Conservation (phyloP, 192 early-diverging fungal genomes). For the Backusella macrospora region DNA sequence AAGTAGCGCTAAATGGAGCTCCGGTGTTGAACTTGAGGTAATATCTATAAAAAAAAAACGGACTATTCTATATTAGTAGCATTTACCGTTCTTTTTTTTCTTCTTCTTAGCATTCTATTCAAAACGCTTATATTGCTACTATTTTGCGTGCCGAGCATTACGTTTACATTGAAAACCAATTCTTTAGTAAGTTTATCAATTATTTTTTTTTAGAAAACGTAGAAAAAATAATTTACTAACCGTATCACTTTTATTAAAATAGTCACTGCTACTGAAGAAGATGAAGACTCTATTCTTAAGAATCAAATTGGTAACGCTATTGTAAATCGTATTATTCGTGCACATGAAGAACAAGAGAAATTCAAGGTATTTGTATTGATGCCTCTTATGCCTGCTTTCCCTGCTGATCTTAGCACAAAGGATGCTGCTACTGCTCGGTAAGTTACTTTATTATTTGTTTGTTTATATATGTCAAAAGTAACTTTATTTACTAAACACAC, state of each 20-base stretch:
- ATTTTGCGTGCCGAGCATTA: constrained; percentile 78
- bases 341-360: constrained; percentile 63
- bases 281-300: constrained; percentile 61
- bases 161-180: constrained; percentile 92
- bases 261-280: constrained; percentile 55
- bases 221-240: not conserved
- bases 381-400: constrained; percentile 89
- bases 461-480: not conserved
- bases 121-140: constrained; percentile 73
- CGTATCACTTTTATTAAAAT: not conserved
- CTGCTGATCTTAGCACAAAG: constrained; percentile 74
- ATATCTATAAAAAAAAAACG: not conserved
- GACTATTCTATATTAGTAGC: not conserved
- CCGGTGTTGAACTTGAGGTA: constrained; percentile 65
- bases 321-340: constrained; percentile 74
- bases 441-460: not conserved
- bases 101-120: constrained; percentile 61
- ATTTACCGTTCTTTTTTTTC: not conserved
- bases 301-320: constrained; percentile 83
- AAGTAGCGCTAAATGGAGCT: constrained; percentile 71
- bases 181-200: constrained; percentile 67
- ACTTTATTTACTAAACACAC: not conserved
- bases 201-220: not conserved
- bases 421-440: constrained; percentile 72
- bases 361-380: constrained; percentile 85